Base-by-base conservation (phyloP, 108 stramenopile genomes). In the Nitzschia inconspicua region DNA sequence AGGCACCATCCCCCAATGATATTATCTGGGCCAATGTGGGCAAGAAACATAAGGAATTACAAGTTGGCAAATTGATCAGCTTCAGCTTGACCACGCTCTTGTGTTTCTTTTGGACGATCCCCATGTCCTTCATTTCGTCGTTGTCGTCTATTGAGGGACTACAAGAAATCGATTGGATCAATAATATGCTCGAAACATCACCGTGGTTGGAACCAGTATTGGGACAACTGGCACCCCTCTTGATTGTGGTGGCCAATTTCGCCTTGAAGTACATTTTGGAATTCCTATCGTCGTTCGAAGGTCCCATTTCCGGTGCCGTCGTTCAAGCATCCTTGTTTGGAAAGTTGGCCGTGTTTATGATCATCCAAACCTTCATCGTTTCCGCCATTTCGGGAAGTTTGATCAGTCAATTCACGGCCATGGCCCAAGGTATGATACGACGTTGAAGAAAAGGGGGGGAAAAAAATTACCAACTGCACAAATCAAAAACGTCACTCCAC, bases 341-440 rank as follows among this genome's bases (percentile, higher is more conserved):
- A 19, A 89, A 89, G 54, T 51, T 89, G 2, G 54, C 75, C 16
- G 52, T 55, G 6, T 85, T 89, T 42, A 83, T 71, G 63, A 76
- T 86, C 54, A 65, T 88, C 60, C 86, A 88, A 64, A 82, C 75
- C 1, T 88, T 88, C 72, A 84, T 88, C 55, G 78, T 88, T 25
- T 59, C 63, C 8, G 80, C 86, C 0, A 82, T 84, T 42, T 72
- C 80, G 16, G 78, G 80, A 26, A 68, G 71, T 41, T 26, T 88
- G n/a, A 48, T 71, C 5, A 14, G 57, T 1, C 47, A 68, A n/a
- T 37, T 88, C 8, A 34, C 65, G 20, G 44, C 37, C 2, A 80
- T 88, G 47, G 11, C 77, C 8, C 13, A 65, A 5, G n/a, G n/a
- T n/a, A n/a, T n/a, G n/a, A n/a, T n/a, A n/a, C n/a, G n/a, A n/a